Conservation (phyloP, 2,329 filamentous ascomycete genomes). For the Penicillium sp. region DNA sequence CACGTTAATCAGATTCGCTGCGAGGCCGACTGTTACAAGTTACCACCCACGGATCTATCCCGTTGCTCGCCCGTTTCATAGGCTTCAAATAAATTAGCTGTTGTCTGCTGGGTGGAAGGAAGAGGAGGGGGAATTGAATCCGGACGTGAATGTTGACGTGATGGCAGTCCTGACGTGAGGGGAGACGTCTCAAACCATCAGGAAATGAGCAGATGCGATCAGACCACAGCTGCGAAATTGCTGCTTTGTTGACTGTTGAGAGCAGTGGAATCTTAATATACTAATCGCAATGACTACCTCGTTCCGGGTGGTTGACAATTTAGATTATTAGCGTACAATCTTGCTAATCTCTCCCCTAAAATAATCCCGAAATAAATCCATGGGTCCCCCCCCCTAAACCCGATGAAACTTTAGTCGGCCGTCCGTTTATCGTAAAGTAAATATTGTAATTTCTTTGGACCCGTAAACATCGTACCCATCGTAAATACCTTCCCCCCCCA, state of each 20-base stretch:
- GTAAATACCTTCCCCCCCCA: neutral
- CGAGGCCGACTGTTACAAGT: neutral
- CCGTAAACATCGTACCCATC: neutral
- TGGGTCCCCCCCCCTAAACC: neutral
- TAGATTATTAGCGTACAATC: neutral
- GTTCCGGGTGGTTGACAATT: neutral
- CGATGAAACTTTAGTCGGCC: slow-evolving; percentile 5
- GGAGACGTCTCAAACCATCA: slow-evolving; percentile 5
- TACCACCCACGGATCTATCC: neutral
- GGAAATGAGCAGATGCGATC: slow-evolving; percentile 13
- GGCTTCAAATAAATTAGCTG: neutral
- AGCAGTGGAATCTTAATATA: neutral
- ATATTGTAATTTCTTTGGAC: slow-evolving; percentile 4
- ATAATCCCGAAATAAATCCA: neutral
- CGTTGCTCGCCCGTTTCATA: neutral
- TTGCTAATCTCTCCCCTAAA: neutral
- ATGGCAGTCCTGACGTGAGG: slow-evolving; percentile 9
- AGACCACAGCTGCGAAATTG: neutral
- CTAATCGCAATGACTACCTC: too few relatives aligned
- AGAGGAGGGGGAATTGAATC: neutral
- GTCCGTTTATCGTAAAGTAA: slow-evolving; percentile 5
- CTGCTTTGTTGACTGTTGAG: too few relatives aligned
- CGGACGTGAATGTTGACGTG: neutral
- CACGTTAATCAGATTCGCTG: slow-evolving; percentile 1
- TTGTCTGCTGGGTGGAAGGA: neutral